Conservation (phyloP, 2,329 filamentous ascomycete species). For the Chaetomium sp. region DNA sequence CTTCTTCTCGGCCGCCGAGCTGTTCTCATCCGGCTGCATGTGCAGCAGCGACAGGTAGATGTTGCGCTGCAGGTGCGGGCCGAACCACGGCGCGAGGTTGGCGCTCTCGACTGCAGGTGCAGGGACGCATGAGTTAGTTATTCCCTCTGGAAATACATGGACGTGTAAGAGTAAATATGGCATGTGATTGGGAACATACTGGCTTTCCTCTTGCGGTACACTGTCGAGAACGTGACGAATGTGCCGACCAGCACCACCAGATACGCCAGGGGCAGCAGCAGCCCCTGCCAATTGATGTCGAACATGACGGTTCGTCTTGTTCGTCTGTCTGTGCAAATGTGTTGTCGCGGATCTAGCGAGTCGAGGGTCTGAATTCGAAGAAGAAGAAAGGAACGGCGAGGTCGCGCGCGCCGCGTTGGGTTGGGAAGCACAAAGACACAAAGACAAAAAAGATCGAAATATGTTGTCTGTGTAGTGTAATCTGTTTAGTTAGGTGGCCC, state of each 20-base stretch:
- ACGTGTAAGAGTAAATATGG: neutral
- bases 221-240: slow-evolving; percentile 81
- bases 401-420: slow-evolving; percentile 1
- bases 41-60: slow-evolving; percentile 91
- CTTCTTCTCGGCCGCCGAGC: slow-evolving; percentile 61
- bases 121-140: slow-evolving; percentile 18
- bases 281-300: slow-evolving; percentile 70
- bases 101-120: slow-evolving; percentile 60
- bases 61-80: slow-evolving; percentile 82
- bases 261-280: slow-evolving; percentile 84
- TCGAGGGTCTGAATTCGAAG: neutral
- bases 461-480: neutral
- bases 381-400: neutral
- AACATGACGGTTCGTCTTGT: slow-evolving; percentile 38
- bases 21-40: slow-evolving; percentile 56
- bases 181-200: slow-evolving; percentile 42
- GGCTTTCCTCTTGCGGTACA: slow-evolving; percentile 90
- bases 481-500: too few relatives aligned
- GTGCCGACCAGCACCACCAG: slow-evolving; percentile 80
- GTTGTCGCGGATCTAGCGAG: too few relatives aligned
- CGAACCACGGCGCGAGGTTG: slow-evolving; percentile 91
- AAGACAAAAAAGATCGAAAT: neutral
- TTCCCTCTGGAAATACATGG: neutral
- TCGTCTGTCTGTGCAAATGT: too few relatives aligned
- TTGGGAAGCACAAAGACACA: neutral